A percentile compares a stretch with the other conserved stretches of the same genome.
Evolutionary conservation across 768 basidiomycete genomes (phyloP).

Genomic region (Naganishia vaughanmartiniae): DNA sequence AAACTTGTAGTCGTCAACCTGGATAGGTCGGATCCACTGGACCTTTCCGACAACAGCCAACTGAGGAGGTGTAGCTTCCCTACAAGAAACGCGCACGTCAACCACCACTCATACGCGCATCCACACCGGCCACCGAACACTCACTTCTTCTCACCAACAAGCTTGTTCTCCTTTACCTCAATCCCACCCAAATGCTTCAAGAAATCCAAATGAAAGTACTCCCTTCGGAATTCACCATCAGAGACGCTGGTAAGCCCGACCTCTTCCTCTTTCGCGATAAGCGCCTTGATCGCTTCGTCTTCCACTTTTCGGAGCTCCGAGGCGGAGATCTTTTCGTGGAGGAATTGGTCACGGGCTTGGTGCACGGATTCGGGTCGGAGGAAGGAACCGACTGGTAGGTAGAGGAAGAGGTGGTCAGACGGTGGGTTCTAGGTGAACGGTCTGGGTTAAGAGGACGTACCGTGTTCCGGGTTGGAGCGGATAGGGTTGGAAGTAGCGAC

Average conservation of each 20-base stretch:
- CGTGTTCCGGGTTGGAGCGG: conserved; percentile 28
- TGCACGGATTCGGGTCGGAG: conserved; percentile 39
- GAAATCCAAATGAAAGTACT: conserved; percentile 40
- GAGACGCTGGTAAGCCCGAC: conserved; percentile 34
- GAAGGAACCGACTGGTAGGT: conserved; percentile 38
- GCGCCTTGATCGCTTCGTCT: conserved; percentile 36
- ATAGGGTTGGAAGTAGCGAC: conserved; percentile 26
- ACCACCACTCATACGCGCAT: not conserved
- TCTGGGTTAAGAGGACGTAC: not conserved
- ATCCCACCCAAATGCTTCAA: conserved; percentile 33
- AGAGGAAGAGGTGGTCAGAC: not conserved
- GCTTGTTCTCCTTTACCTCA: conserved; percentile 40
- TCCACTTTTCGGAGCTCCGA: conserved; percentile 36
- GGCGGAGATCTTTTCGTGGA: conserved; percentile 32
- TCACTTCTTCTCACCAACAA: conserved; percentile 35
- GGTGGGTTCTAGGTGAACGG: not conserved
- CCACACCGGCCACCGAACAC: not conserved
- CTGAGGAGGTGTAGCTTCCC: conserved; percentile 32
- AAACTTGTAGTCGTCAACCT: conserved; percentile 43
- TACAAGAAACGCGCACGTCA: not conserved
- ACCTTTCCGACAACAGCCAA: conserved; percentile 38
- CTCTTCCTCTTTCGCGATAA: conserved; percentile 37
- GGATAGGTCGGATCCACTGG: conserved; percentile 36
- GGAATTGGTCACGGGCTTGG: conserved; percentile 31
- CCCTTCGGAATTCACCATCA: conserved; percentile 42